Evolutionary conservation across 2,329 filamentous ascomycete species (phyloP).

Genomic region (Paradendryphiella salina): DNA sequence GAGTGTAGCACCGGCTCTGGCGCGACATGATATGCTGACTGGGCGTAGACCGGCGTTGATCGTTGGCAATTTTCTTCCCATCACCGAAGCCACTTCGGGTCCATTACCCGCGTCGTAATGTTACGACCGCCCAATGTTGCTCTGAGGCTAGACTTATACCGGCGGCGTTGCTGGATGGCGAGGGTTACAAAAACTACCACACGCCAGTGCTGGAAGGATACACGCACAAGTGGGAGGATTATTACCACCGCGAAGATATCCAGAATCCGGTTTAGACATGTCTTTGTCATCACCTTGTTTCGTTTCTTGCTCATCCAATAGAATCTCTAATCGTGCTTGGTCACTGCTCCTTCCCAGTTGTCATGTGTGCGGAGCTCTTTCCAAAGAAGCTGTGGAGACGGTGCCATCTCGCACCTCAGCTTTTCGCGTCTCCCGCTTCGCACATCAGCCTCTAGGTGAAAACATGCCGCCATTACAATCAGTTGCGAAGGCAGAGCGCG

Average conservation of each 20-base stretch:
- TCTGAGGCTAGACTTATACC: neutral
- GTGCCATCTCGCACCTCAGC: neutral
- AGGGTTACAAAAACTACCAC: neutral
- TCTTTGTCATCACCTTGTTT: conserved; percentile 1
- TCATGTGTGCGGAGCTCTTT: neutral
- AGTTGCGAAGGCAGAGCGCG: conserved; percentile 37
- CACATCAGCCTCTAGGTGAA: no score
- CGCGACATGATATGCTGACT: conserved; percentile 36
- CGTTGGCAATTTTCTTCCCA: conserved; percentile 93
- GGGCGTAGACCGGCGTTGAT: conserved; percentile 75
- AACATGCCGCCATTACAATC: conserved; percentile 32
- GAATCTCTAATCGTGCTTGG: neutral
- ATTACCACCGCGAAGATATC: conserved; percentile 1
- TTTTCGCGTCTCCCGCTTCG: no score
- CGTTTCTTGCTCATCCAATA: neutral
- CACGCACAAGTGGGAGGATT: neutral
- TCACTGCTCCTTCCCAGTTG: conserved; percentile 3
- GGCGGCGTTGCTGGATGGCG: neutral
- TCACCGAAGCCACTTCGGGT: conserved; percentile 57
- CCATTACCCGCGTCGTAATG: conserved; percentile 19
- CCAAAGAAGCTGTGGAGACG: conserved; percentile 1
- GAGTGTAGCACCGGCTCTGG: conserved; percentile 56
- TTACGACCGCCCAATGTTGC: neutral
- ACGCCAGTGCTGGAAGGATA: neutral
- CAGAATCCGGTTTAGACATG: neutral